phyloP scores from a whole-genome alignment of 2,329 filamentous ascomycete genomes.

The Thyridium curvatum region DNA sequence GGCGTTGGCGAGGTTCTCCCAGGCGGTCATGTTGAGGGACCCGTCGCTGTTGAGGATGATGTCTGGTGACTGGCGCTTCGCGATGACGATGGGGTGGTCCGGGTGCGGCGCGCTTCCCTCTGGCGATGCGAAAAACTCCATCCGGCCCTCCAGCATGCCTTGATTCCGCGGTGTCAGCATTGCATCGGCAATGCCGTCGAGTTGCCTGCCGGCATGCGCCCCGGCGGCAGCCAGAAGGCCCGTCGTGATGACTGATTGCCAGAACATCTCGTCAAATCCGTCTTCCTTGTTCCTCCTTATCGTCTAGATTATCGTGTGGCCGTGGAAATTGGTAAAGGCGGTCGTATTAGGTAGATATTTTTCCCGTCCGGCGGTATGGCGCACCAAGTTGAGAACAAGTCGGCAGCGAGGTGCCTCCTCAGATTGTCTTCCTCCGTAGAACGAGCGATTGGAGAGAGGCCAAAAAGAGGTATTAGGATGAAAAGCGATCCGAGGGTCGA shows the following conservation, averaged over 20 bases:
- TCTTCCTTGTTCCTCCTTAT: neutral
- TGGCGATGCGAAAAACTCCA: slow-evolving; percentile 18
- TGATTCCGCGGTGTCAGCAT: slow-evolving; percentile 13
- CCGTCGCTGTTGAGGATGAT: slow-evolving; percentile 33
- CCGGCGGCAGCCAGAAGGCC: slow-evolving; percentile 25
- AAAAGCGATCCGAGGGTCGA: neutral
- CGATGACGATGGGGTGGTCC: slow-evolving; percentile 11
- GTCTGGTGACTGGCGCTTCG: slow-evolving; percentile 15
- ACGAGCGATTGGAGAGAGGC: too few species aligned
- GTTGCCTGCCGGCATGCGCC: slow-evolving; percentile 24
- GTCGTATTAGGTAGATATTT: neutral
- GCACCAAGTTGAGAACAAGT: neutral
- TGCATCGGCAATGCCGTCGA: slow-evolving; percentile 15
- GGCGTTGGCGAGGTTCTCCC: slow-evolving; percentile 46
- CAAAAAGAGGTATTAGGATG: neutral
- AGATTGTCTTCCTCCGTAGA: neutral
- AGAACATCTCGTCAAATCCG: slow-evolving; percentile 23
- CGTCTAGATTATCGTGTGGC: neutral
- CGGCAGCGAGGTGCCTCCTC: neutral
- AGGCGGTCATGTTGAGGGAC: slow-evolving; percentile 46
- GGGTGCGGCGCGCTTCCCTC: slow-evolving; percentile 8
- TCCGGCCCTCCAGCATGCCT: slow-evolving; percentile 17
- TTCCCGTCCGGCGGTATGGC: slow-evolving; percentile 9
- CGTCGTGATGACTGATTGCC: slow-evolving; percentile 24
- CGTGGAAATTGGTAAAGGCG: neutral